Evolutionary conservation across 495 filamentous ascomycete species (phyloP).

Genomic region (Hypoxylon intermedium): DNA sequence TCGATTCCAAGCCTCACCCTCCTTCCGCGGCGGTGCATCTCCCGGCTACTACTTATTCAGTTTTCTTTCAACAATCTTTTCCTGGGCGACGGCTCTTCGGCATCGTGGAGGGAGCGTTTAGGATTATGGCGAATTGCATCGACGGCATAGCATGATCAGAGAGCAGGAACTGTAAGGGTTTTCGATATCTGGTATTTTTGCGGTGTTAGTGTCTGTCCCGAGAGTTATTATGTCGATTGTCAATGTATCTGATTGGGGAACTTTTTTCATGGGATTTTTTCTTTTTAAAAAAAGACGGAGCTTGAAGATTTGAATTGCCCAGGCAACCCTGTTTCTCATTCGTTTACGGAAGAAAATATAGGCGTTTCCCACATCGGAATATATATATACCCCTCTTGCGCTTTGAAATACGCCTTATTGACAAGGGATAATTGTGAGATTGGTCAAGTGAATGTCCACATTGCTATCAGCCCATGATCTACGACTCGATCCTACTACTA

Average conservation of each 20-base stretch:
- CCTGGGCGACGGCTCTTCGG: conserved; percentile 15
- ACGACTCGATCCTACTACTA: too few relatives aligned
- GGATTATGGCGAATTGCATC: conserved; percentile 27
- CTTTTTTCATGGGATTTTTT: conserved; percentile 12
- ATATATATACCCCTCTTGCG: conserved; percentile 32
- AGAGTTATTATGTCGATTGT: conserved; percentile 13
- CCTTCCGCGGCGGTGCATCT: conserved; percentile 1
- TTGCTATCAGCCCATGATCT: neutral
- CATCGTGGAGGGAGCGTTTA: conserved; percentile 18
- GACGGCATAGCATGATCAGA: conserved; percentile 22
- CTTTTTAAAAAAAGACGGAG: conserved; percentile 22
- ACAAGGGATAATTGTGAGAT: neutral
- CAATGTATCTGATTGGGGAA: too few relatives aligned
- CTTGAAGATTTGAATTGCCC: conserved; percentile 35
- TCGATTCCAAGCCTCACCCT: too few relatives aligned
- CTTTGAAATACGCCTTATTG: neutral
- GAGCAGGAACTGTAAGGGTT: conserved; percentile 13
- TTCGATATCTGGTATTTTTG: neutral
- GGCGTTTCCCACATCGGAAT: conserved; percentile 16
- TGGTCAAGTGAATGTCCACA: neutral
- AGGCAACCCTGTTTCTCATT: conserved; percentile 29
- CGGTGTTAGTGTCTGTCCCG: conserved; percentile 5
- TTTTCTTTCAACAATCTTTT: conserved; percentile 8
- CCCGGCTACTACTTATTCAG: neutral
- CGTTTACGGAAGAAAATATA: conserved; percentile 16